Percentiles rank a stretch among this genome's conserved stretches.
phyloP scores from a whole-genome alignment of 108 stramenopile species.

The Nitzschia inconspicua region DNA sequence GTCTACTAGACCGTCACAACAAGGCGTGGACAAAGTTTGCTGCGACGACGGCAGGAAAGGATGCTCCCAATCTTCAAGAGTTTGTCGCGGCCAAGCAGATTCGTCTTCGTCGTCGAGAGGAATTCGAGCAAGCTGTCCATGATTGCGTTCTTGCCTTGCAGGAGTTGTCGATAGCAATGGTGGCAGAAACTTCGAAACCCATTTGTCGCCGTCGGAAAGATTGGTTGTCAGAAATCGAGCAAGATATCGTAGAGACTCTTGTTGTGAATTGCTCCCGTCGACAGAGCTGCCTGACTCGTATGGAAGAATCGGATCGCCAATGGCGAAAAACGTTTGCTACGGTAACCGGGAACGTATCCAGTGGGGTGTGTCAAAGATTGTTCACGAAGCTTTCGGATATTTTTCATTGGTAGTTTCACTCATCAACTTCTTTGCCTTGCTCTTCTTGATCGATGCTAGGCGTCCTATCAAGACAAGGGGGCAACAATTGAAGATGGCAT shows the following conservation, averaged over 20 bases:
- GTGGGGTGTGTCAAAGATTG: neutral
- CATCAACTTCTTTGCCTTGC: neutral
- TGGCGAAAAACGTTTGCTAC: neutral
- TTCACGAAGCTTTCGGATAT: neutral
- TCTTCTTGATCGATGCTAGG: neutral
- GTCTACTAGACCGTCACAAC: too few relatives aligned
- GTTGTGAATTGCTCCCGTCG: conserved; percentile 3
- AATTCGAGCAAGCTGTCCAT: neutral
- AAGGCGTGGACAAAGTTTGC: neutral
- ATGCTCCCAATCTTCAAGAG: neutral
- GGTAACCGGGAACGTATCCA: neutral
- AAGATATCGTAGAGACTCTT: conserved; percentile 4
- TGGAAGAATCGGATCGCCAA: neutral
- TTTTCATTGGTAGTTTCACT: neutral
- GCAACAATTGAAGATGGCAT: too few relatives aligned
- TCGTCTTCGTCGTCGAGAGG: neutral
- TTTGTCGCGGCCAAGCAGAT: neutral
- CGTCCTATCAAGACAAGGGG: too few relatives aligned
- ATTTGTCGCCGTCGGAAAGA: neutral
- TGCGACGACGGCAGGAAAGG: neutral
- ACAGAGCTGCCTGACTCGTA: neutral
- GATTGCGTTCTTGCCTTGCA: neutral
- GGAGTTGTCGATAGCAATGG: neutral
- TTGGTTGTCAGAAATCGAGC: neutral
- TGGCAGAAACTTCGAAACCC: neutral